A percentile compares a stretch with the other conserved stretches of the same genome.
Evolutionary conservation across 1,284 basidiomycete genomes (phyloP).

Genomic region (Ganoderma sinense): DNA sequence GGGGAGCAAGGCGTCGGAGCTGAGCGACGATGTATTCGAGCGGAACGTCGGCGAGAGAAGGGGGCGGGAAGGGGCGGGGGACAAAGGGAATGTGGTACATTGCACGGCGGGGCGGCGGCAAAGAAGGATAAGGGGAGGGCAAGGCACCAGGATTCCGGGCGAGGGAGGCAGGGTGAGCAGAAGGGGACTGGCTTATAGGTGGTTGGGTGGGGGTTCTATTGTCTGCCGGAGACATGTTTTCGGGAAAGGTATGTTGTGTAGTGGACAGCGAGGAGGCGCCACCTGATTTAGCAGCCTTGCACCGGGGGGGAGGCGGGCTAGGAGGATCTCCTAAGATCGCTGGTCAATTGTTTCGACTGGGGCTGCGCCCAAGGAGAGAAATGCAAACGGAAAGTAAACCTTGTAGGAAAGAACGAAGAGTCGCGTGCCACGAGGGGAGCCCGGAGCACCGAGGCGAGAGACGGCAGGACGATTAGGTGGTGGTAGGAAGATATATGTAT

Average conservation of each 20-base stretch:
- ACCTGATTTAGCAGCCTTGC: slow-evolving; percentile 31
- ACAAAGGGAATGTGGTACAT: slow-evolving; percentile 52
- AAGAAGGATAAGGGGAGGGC: slow-evolving; percentile 26
- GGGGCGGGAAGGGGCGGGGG: slow-evolving; percentile 67
- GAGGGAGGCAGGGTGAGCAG: slow-evolving; percentile 21
- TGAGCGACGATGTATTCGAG: slow-evolving; percentile 75
- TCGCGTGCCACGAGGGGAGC: slow-evolving; percentile 19
- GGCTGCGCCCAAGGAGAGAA: slow-evolving; percentile 30
- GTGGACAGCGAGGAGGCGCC: slow-evolving; percentile 22
- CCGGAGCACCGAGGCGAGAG: slow-evolving; percentile 12
- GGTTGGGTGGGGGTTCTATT: slow-evolving; percentile 27
- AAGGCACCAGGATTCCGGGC: slow-evolving; percentile 30
- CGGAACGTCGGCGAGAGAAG: slow-evolving; percentile 67
- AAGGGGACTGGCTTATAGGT: slow-evolving; percentile 32
- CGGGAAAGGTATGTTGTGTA: slow-evolving; percentile 28
- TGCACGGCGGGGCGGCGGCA: slow-evolving; percentile 38
- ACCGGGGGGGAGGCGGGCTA: slow-evolving; percentile 29
- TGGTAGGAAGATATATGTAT: slow-evolving; percentile 29
- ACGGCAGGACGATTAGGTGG: slow-evolving; percentile 15
- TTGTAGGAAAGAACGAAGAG: slow-evolving; percentile 18
- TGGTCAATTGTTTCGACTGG: slow-evolving; percentile 32
- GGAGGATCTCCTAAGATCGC: slow-evolving; percentile 26
- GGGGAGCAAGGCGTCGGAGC: slow-evolving; percentile 67
- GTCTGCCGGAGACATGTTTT: slow-evolving; percentile 35
- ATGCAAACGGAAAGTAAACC: slow-evolving; percentile 24